Conservation (phyloP, 2,329 filamentous ascomycete genomes). For the Calycina marina region DNA sequence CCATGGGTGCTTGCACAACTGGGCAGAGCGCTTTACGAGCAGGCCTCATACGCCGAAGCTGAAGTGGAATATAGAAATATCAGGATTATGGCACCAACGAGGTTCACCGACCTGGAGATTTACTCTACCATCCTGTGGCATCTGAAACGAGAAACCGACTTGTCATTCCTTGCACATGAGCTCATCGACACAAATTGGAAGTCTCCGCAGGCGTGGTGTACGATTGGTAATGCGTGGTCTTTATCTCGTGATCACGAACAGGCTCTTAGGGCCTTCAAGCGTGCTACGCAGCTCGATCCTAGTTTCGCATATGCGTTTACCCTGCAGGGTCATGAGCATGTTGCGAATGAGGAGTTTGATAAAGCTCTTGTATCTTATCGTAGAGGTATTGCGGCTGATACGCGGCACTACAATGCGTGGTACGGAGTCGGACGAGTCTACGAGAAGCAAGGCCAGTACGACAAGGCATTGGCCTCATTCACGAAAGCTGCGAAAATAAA, state of each 20-base stretch:
- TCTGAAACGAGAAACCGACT: conserved; percentile 76
- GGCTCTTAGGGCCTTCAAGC: conserved; percentile 84
- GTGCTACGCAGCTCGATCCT: conserved; percentile 79
- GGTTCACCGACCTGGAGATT: conserved; percentile 90
- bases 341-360: conserved; percentile 93
- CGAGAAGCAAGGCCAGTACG: conserved; percentile 79
- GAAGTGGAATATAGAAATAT: conserved; percentile 76
- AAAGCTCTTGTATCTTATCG: conserved; percentile 83
- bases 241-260: conserved; percentile 86
- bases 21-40: conserved; percentile 83
- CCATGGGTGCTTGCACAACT: conserved; percentile 89
- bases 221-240: conserved; percentile 88
- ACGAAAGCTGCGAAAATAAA: conserved; percentile 79
- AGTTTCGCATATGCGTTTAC: conserved; percentile 94
- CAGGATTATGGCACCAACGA: conserved; percentile 63
- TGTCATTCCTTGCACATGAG: conserved; percentile 85
- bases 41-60: conserved; percentile 70
- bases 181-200: conserved; percentile 76
- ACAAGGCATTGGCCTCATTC: conserved; percentile 86
- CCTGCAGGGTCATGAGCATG: conserved; percentile 87
- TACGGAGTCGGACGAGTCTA: conserved; percentile 78
- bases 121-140: conserved; percentile 99
- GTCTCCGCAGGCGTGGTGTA: conserved; percentile 92
- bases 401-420: conserved; percentile 94
- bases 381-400: conserved; percentile 70